Percentiles rank a stretch among this genome's conserved stretches.
Conservation (phyloP, 1,284 basidiomycete species). For the Amylostereum areolatum region DNA sequence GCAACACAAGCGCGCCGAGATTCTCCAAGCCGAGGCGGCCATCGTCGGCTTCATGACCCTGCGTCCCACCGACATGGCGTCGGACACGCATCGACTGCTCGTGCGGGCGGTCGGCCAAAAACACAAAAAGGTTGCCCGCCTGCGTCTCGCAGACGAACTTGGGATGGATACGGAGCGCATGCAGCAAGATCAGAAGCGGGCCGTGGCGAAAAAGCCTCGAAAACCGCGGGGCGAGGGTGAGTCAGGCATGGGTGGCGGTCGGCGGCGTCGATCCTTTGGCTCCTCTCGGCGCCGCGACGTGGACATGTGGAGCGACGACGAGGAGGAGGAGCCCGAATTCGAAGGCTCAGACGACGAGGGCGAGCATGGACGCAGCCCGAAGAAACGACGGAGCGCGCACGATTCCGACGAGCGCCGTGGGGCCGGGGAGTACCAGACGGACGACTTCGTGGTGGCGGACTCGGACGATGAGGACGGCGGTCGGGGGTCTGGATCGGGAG, state of each 20-base stretch:
- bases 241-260: constrained; percentile 33
- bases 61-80: constrained; percentile 85
- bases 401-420: constrained; percentile 32
- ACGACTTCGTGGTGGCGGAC: constrained; percentile 77
- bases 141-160: constrained; percentile 71
- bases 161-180: constrained; percentile 69
- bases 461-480: constrained; percentile 56
- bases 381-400: constrained; percentile 32
- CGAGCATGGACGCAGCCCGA: constrained; percentile 24
- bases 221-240: constrained; percentile 43
- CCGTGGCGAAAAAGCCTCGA: constrained; percentile 57
- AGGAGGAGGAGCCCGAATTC: constrained; percentile 34
- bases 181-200: constrained; percentile 62
- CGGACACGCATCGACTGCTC: constrained; percentile 83
- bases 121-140: constrained; percentile 72
- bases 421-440: constrained; percentile 67
- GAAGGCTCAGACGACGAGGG: constrained; percentile 51
- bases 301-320: constrained; percentile 41
- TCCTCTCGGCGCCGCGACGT: constrained; percentile 28
- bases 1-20: constrained; percentile 80
- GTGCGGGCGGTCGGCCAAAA: constrained; percentile 83
- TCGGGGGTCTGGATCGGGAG: constrained; percentile 23
- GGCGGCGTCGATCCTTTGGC: constrained; percentile 29
- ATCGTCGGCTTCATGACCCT: constrained; percentile 81
- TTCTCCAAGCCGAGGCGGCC: constrained; percentile 80